Base-by-base conservation (phyloP, 352 stramenopile species). In the Phytophthora lateralis region DNA sequence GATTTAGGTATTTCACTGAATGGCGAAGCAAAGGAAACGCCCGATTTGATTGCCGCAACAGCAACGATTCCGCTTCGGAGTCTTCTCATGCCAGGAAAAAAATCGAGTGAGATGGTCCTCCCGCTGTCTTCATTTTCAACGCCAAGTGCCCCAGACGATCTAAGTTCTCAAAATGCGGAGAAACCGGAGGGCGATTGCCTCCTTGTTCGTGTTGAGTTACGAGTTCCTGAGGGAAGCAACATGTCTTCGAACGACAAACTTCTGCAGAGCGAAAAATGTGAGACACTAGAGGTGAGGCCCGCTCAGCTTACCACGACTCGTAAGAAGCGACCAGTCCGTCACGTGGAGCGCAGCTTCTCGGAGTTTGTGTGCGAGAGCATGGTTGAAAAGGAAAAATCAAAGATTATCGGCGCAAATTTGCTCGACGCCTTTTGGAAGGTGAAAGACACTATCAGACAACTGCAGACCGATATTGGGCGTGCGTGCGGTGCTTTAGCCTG, bases 381-480 rank as follows among this genome's bases (percentile, higher is more conserved):
- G 51, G 58, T 82, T 5, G 78, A 89, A 47, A 92, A 92, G 37
- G 84, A 93, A 43, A 79, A 88, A 32, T 72, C 77, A 2, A 75
- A 76, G 6, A 81, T 82, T 37, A 82, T 95, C 14, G 84, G 86
- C 3, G 76, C 75, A 5, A 80, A 90, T 11, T 47, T 95, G 6
- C 76, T 95, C 24, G 86, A 93, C 27, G 74, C 86, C 26, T 88
- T 93, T 32, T 91, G 80, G 69, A 95, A 95, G 60, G 74, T 91
- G 48, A 93, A 92, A 68, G 86, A 91, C 39, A 93, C 86, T 11
- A 81, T 93, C 17, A 85, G 77, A 50, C 78, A 77, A 21, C 48
- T 95, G 2, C 86, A 95, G 58, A 88, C 75, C 32, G 81, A 88
- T 18, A 93, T 95, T 65, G 82, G 84, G 34, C 69, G 67, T 11